Percentiles rank a stretch among this genome's conserved stretches.
Conservation (phyloP, 208 protist genomes). For the Acanthamoeba triangularis region DNA sequence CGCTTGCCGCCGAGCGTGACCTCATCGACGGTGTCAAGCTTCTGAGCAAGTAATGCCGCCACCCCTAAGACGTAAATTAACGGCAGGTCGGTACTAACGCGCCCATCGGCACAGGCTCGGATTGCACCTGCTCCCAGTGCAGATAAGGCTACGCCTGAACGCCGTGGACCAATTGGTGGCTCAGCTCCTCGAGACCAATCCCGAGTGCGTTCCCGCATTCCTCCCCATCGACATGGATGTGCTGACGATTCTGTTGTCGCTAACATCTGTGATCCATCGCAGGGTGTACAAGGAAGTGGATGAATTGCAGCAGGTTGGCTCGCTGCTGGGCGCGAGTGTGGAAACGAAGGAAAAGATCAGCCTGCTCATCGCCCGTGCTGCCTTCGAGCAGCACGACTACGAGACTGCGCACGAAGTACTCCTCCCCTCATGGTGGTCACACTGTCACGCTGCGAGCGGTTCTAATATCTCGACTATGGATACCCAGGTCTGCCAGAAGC, state of each 20-base stretch:
- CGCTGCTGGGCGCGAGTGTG: conserved; percentile 7
- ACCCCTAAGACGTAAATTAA: neutral
- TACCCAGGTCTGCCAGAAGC: neutral
- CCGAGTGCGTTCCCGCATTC: conserved; percentile 1
- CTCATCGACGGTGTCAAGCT: conserved; percentile 52
- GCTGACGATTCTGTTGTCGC: neutral
- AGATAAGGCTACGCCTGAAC: conserved; percentile 52
- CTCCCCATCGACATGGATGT: too few relatives aligned
- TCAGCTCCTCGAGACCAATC: conserved; percentile 40
- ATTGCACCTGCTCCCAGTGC: conserved; percentile 6
- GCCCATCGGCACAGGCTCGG: neutral
- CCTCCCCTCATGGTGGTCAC: neutral
- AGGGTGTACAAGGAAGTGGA: conserved; percentile 52
- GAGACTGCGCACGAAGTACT: neutral
- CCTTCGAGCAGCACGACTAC: conserved; percentile 54
- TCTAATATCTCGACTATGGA: neutral
- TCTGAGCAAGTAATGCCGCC: neutral
- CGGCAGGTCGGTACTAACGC: neutral
- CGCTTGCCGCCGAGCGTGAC: conserved; percentile 16
- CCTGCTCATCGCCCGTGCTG: conserved; percentile 8
- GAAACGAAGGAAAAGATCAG: conserved; percentile 35
- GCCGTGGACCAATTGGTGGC: conserved; percentile 34
- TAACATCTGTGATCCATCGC: neutral
- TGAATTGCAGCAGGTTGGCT: neutral
- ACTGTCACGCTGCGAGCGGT: neutral